phyloP scores from a whole-genome alignment of 495 filamentous ascomycete species.

The Aspergillus mulundensis region DNA sequence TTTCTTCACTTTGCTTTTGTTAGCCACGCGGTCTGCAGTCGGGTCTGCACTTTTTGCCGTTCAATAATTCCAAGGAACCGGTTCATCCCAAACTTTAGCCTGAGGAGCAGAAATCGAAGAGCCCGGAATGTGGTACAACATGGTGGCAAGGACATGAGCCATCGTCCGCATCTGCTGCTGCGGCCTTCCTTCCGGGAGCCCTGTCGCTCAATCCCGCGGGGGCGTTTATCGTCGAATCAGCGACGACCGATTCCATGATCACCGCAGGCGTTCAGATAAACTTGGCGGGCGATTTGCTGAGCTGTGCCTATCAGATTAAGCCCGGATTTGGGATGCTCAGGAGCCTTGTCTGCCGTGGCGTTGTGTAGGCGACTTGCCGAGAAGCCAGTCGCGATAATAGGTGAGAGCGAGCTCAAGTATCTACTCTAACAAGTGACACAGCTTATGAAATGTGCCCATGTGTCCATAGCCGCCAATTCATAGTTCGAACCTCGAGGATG shows the following conservation, averaged over 20 bases:
- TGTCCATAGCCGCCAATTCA: no score
- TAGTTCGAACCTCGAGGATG: no score
- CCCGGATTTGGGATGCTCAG: no score
- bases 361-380: neutral
- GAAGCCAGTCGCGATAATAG: neutral
- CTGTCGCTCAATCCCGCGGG: slow-evolving; percentile 8
- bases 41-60: neutral
- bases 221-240: slow-evolving; percentile 6
- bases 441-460: no score
- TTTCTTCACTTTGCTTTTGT: slow-evolving; percentile 3
- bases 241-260: neutral
- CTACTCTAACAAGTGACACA: no score
- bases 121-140: neutral
- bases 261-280: slow-evolving; percentile 1
- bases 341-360: neutral
- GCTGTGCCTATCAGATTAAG: slow-evolving; percentile 1
- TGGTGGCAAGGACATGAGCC: neutral
- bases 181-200: neutral
- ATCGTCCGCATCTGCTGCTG: neutral
- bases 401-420: no score
- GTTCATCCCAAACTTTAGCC: neutral
- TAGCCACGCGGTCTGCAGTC: slow-evolving; percentile 2
- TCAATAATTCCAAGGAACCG: slow-evolving; percentile 3
- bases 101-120: neutral
- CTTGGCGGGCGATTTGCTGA: slow-evolving; percentile 6